Conservation (phyloP, 345 rosid species). For the Aurinia saxatilis region DNA sequence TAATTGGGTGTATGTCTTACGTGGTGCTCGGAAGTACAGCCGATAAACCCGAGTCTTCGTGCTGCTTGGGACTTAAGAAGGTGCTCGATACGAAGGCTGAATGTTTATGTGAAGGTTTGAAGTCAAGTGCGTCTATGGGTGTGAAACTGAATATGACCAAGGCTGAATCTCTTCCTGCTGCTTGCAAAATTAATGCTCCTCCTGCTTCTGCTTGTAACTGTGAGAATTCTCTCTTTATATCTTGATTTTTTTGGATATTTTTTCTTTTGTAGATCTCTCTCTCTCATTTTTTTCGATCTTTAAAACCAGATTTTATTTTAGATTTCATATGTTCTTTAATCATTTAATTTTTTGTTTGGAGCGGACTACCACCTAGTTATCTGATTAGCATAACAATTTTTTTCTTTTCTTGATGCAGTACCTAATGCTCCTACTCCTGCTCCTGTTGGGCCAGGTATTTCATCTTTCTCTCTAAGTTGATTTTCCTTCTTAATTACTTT, state of each 20-base stretch:
- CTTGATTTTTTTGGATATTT: too few relatives aligned
- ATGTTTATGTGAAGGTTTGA: slow-evolving; percentile 23
- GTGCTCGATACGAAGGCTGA: slow-evolving; percentile 1
- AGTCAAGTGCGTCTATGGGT: too few relatives aligned
- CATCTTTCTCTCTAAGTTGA: not conserved
- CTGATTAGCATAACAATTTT: not conserved
- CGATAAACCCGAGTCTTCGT: not conserved
- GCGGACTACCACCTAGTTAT: not conserved
- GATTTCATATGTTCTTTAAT: not conserved
- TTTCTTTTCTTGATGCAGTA: slow-evolving; percentile 1
- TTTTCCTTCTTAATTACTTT: too few relatives aligned
- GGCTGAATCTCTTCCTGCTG: slow-evolving; percentile 13
- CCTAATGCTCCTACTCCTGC: slow-evolving; percentile 9
- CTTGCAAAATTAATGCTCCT: slow-evolving; percentile 22
- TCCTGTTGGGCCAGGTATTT: slow-evolving; percentile 3
- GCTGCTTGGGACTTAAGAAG: slow-evolving; percentile 7
- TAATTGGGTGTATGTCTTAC: slow-evolving; percentile 12
- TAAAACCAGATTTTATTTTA: not conserved
- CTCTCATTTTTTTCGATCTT: too few relatives aligned
- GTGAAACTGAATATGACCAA: slow-evolving; percentile 22
- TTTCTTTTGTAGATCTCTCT: too few relatives aligned
- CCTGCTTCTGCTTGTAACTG: slow-evolving; percentile 5
- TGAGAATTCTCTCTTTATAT: not conserved
- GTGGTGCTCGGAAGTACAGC: slow-evolving; percentile 8
- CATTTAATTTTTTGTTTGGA: too few relatives aligned